A percentile compares a stretch with the other conserved stretches of the same genome.
phyloP scores from a whole-genome alignment of 176 grass and related monocot species.

The Hsuehochloa calcarea region DNA sequence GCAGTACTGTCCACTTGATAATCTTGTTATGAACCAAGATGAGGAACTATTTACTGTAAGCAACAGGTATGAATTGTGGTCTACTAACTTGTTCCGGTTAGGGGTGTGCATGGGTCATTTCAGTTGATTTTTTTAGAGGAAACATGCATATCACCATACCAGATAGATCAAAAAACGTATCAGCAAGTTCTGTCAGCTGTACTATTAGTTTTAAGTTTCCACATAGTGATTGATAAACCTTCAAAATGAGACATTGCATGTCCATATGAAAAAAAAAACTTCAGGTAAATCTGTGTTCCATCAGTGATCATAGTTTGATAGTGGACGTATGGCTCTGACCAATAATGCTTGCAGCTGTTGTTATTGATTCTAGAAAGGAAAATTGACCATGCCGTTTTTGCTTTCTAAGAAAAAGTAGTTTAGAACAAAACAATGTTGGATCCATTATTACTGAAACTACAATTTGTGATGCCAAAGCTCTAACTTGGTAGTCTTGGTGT shows the following conservation, averaged over 20 bases:
- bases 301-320: neutral
- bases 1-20: conserved; percentile 67
- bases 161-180: neutral
- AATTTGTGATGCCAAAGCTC: neutral
- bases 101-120: neutral
- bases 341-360: neutral
- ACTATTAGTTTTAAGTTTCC: neutral
- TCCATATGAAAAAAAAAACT: neutral
- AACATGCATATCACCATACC: conserved; percentile 14
- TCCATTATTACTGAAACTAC: neutral
- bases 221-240: neutral
- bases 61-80: conserved; percentile 61
- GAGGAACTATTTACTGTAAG: conserved; percentile 89
- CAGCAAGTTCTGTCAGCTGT: neutral
- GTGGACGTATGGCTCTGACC: neutral
- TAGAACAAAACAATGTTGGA: neutral
- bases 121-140: neutral
- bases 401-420: neutral
- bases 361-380: neutral
- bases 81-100: neutral
- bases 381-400: neutral
- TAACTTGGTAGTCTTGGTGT: neutral
- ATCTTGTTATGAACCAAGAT: conserved; percentile 74
- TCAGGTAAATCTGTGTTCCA: neutral
- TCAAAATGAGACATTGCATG: neutral